phyloP scores from a whole-genome alignment of 2,329 filamentous ascomycete genomes.

The Aspergillus chevalieri region DNA sequence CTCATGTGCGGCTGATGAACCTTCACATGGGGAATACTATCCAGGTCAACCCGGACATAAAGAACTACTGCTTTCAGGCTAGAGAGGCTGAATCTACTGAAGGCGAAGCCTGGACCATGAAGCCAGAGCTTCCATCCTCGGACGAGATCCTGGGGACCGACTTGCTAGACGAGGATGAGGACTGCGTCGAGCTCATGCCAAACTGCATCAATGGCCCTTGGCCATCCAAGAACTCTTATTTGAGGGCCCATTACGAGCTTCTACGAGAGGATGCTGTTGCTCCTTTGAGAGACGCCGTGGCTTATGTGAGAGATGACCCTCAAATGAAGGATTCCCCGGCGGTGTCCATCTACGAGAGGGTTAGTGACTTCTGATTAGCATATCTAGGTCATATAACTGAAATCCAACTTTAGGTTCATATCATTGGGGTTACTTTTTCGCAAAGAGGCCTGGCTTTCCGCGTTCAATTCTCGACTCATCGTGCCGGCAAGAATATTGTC shows the following conservation, averaged over 20 bases:
- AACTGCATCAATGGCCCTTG: constrained; percentile 57
- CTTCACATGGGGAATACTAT: not conserved
- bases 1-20: not conserved
- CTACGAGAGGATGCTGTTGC: constrained; percentile 68
- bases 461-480: constrained; percentile 63
- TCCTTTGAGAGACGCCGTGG: constrained; percentile 62
- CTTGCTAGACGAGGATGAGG: constrained; percentile 12
- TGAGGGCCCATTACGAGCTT: constrained; percentile 68
- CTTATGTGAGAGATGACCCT: constrained; percentile 48
- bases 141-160: constrained; percentile 32
- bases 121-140: constrained; percentile 36
- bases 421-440: constrained; percentile 60
- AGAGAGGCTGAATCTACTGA: constrained; percentile 2
- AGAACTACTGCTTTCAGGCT: constrained; percentile 20
- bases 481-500: constrained; percentile 59
- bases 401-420: constrained; percentile 50
- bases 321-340: constrained; percentile 52
- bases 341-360: constrained; percentile 65
- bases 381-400: not conserved
- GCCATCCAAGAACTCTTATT: constrained; percentile 57
- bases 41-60: constrained; percentile 25
- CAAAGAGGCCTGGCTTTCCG: constrained; percentile 58
- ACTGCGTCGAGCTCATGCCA: constrained; percentile 35
- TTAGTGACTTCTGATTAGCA: constrained; percentile 23
- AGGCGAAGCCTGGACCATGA: constrained; percentile 27